A percentile compares a stretch with the other conserved stretches of the same genome.
These are phyloP conservation scores for Heliamphora exappendiculata DNA, from an alignment of 148 eudicot species.

Conservation along the genomic window DNA sequence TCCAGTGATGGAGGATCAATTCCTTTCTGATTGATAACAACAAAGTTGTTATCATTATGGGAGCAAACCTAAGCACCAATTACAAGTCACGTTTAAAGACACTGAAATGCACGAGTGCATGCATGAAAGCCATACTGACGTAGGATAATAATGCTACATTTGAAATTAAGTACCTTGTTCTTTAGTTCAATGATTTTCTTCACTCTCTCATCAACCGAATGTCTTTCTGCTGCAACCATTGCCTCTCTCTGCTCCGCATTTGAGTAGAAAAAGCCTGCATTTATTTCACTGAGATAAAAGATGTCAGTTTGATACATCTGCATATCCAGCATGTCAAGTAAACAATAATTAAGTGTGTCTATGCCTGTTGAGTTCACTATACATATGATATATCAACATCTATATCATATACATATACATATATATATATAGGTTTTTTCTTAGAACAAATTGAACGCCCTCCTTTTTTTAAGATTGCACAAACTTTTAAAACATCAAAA, in stretches of 20 bases:
- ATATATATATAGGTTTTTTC: too few species aligned
- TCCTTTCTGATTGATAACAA: slow-evolving; percentile 92
- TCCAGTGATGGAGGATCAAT: slow-evolving; percentile 97
- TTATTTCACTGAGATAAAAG: slow-evolving; percentile 70
- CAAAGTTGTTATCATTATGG: slow-evolving; percentile 63
- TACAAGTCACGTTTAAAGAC: not conserved
- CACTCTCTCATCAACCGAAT: slow-evolving; percentile 90
- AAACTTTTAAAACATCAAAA: not conserved
- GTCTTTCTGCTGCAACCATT: slow-evolving; percentile 97
- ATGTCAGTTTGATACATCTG: slow-evolving; percentile 10
- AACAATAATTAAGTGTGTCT: not conserved
- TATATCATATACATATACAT: too few species aligned
- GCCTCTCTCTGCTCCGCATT: slow-evolving; percentile 96
- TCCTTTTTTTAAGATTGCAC: not conserved
- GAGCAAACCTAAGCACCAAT: slow-evolving; percentile 59
- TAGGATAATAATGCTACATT: not conserved
- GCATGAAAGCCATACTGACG: not conserved
- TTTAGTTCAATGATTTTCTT: slow-evolving; percentile 81
- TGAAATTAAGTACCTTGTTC: slow-evolving; percentile 51
- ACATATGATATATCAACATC: not conserved
- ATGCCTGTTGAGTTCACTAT: not conserved
- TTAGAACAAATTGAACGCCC: too few species aligned
- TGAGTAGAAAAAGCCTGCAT: slow-evolving; percentile 98
- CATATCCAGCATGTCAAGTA: slow-evolving; percentile 8
- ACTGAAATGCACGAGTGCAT: not conserved